These are phyloP conservation scores for Diaporthe nobilis DNA, from an alignment of 2,329 filamentous ascomycete genomes.

Conservation along the genomic window DNA sequence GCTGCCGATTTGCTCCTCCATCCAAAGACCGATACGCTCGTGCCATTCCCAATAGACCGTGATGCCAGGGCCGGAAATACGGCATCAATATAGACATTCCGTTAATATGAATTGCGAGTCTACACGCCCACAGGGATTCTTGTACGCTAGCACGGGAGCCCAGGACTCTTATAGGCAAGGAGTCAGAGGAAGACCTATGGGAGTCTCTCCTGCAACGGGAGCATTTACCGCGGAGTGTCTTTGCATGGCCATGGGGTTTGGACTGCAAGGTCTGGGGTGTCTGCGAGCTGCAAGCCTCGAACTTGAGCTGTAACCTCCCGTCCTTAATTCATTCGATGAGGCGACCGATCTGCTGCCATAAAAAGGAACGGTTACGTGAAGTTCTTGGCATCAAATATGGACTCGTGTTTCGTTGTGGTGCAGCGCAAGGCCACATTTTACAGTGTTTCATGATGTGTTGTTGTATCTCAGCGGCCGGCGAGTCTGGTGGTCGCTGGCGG, in stretches of 20 bases:
- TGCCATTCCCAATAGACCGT: not conserved
- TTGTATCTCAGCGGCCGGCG: not conserved
- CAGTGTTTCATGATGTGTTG: not conserved
- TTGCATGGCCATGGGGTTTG: conserved; percentile 6
- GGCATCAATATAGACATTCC: not conserved
- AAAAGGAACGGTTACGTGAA: not conserved
- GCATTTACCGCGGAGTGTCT: not conserved
- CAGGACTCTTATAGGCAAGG: not conserved
- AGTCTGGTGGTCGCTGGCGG: not conserved
- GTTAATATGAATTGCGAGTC: not conserved
- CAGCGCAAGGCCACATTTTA: not conserved
- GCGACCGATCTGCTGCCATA: not conserved
- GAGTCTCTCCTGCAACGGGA: conserved; percentile 13
- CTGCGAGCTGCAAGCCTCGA: conserved; percentile 19
- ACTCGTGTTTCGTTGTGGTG: not conserved
- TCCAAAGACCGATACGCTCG: not conserved
- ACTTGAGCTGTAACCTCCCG: not conserved
- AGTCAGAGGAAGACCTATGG: not conserved
- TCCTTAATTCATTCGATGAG: conserved; percentile 9
- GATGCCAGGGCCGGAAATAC: conserved; percentile 10
- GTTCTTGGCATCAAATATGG: not conserved
- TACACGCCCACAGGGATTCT: conserved; percentile 2
- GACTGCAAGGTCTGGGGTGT: conserved; percentile 25
- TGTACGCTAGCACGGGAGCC: not conserved
- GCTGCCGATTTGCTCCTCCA: not conserved